Conservation (phyloP, 495 filamentous ascomycete genomes). For the Hypoxylon perforatum region DNA sequence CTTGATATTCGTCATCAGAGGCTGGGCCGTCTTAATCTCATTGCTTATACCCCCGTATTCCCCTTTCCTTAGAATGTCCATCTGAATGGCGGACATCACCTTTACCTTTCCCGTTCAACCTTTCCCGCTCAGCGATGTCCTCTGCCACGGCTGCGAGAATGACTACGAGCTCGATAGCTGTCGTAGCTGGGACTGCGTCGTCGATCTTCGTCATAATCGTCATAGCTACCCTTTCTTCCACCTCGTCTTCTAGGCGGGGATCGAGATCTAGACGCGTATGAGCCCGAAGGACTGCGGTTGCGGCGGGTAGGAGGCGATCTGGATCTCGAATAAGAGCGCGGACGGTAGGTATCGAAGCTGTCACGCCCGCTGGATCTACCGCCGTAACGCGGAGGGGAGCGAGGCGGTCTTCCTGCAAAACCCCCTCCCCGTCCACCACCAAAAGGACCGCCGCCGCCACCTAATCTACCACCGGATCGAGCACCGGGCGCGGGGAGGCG, state of each 20-base stretch:
- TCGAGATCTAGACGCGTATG: constrained; percentile 49
- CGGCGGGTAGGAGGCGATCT: constrained; percentile 64
- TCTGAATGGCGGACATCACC: background rate
- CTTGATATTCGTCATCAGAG: background rate
- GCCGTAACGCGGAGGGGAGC: constrained; percentile 53
- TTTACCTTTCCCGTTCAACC: background rate
- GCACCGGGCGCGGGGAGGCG: constrained; percentile 55
- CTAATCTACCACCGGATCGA: constrained; percentile 26
- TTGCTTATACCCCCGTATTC: background rate
- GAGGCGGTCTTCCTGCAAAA: constrained; percentile 46
- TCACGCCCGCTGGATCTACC: constrained; percentile 54
- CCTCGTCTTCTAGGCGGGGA: constrained; percentile 48
- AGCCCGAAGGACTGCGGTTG: constrained; percentile 51
- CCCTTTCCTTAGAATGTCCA: constrained; percentile 14
- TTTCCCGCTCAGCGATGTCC: constrained; percentile 34
- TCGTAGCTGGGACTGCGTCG: constrained; percentile 59
- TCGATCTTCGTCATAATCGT: constrained; percentile 55
- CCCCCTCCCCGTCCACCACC: constrained; percentile 11
- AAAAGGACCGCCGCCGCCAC: no score
- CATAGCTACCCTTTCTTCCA: constrained; percentile 52
- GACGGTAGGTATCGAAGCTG: constrained; percentile 65
- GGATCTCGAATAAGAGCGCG: constrained; percentile 63
- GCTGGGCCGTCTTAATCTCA: background rate
- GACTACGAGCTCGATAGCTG: constrained; percentile 41
- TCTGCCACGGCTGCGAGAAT: constrained; percentile 42